phyloP scores from a whole-genome alignment of 805 yeast species.

The Saccharomyces paradoxus region DNA sequence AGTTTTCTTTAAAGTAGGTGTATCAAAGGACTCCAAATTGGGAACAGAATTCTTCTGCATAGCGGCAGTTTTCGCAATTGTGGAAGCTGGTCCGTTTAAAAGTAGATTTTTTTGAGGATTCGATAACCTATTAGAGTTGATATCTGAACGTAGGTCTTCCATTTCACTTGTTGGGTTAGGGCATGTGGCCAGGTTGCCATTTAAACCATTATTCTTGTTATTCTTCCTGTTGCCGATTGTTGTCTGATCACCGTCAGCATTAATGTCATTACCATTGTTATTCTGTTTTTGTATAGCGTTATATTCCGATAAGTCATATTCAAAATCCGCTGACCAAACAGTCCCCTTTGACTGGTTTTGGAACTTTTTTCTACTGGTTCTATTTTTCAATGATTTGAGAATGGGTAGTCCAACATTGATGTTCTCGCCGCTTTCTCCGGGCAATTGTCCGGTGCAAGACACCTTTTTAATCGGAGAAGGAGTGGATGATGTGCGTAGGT shows the following conservation, averaged over 20 bases:
- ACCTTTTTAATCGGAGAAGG: constrained; percentile 18
- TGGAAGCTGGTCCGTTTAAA: constrained; percentile 6
- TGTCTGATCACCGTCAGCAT: neutral
- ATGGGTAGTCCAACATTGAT: neutral
- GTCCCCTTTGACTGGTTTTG: constrained; percentile 8
- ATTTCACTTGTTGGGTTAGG: neutral
- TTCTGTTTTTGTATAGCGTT: constrained; percentile 11
- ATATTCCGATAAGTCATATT: constrained; percentile 24
- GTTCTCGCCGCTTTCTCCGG: neutral
- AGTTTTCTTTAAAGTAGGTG: neutral
- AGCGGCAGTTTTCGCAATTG: neutral
- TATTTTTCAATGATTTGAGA: neutral
- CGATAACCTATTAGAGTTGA: constrained; percentile 5
- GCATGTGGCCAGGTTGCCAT: neutral
- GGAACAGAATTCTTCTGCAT: neutral
- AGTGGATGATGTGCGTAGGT: constrained; percentile 13
- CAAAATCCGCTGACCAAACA: constrained; percentile 26
- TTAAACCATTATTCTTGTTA: neutral
- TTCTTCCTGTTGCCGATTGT: neutral
- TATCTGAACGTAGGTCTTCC: neutral
- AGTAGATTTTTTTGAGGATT: constrained; percentile 11
- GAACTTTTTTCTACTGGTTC: neutral
- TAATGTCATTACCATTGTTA: neutral
- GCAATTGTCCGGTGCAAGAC: neutral
- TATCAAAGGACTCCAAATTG: neutral